These are phyloP conservation scores for Globisporangium canariense DNA, from an alignment of 352 stramenopile genomes.

Conservation along the genomic window DNA sequence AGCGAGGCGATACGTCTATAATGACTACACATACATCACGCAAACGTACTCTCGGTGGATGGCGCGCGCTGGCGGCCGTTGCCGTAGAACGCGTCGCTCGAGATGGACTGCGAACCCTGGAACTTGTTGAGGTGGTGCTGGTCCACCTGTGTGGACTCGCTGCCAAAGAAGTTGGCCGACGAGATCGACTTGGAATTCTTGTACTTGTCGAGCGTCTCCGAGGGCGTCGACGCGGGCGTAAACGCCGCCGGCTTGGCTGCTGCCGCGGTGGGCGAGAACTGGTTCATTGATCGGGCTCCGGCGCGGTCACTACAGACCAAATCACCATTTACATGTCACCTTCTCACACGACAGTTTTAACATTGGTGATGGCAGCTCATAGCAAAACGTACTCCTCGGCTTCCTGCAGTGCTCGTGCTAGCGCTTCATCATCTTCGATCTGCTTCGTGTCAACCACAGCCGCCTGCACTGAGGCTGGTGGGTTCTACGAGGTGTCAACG, in stretches of 20 bases:
- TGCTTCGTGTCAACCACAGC: constrained; percentile 57
- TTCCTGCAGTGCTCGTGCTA: constrained; percentile 78
- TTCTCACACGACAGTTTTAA: neutral
- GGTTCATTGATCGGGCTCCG: constrained; percentile 4
- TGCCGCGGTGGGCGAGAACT: constrained; percentile 12
- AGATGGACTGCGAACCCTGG: constrained; percentile 81
- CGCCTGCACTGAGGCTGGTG: constrained; percentile 33
- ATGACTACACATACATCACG: neutral
- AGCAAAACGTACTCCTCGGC: constrained; percentile 58
- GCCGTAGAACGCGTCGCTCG: constrained; percentile 84
- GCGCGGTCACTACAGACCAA: constrained; percentile 24
- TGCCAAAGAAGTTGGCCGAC: constrained; percentile 88
- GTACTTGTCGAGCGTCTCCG: constrained; percentile 87
- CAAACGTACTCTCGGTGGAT: constrained; percentile 57
- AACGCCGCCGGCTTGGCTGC: constrained; percentile 7
- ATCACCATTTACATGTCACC: neutral
- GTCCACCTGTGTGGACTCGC: constrained; percentile 54
- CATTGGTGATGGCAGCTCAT: neutral
- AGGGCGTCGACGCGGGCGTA: constrained; percentile 9
- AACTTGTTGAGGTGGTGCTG: constrained; percentile 68
- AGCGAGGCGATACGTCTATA: neutral
- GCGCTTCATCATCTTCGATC: constrained; percentile 83
- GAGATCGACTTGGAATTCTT: constrained; percentile 92
- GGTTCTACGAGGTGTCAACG: constrained; percentile 42
- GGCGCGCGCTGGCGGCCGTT: constrained; percentile 51